Evolutionary conservation across 257 asterid species (phyloP), one percentile per base, ranked within the genome.

Genomic region (Schizonepeta tenuifolia): DNA sequence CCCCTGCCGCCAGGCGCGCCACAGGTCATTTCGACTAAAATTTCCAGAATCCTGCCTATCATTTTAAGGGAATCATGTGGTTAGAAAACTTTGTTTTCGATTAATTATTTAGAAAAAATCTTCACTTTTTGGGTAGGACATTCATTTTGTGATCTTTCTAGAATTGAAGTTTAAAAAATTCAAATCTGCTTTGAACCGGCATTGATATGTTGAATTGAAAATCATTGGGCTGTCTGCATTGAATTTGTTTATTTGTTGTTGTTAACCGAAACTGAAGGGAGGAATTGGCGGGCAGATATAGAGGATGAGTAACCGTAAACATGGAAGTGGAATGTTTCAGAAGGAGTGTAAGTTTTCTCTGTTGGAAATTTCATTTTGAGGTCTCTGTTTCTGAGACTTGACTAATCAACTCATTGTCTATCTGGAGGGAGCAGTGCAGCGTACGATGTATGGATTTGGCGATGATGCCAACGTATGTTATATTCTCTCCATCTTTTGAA

Each of bases 381-480:
- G 10, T 38, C 43, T 38, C 43, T 38, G 43, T 38, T 38, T 38
- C 6, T 9, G 2, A 38, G 10, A 36, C 41, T 36, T 36, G 41
- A 36, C 41, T 2, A 31, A 31, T 31, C 5, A 36, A 38, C 12
- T 38, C 2, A 47, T 71, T 43, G 56, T 51, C 76, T 62, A 40
- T 43, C 44, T 72, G 77, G 71, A 18, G 73, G 73, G 63, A 22
- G 67, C 93, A 94, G 96, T 91, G 86, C 92, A 90, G 76, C 97
- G 83, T 74, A 94, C 92, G 98, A 91, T 94, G 97, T 90, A 88
- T 75, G 99, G 99, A 70, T 91, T 87, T 6, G 97, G 96, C 2
- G 97, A 94, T 83, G 99, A 86, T 69, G 77, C 78, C 71, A 91
- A 92, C 66, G 97, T 94, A 38, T 8, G 43, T 38, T 38, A 38